These are phyloP conservation scores for Epichloe gansuensis DNA, from an alignment of 2,329 filamentous ascomycete species.

Conservation along the genomic window DNA sequence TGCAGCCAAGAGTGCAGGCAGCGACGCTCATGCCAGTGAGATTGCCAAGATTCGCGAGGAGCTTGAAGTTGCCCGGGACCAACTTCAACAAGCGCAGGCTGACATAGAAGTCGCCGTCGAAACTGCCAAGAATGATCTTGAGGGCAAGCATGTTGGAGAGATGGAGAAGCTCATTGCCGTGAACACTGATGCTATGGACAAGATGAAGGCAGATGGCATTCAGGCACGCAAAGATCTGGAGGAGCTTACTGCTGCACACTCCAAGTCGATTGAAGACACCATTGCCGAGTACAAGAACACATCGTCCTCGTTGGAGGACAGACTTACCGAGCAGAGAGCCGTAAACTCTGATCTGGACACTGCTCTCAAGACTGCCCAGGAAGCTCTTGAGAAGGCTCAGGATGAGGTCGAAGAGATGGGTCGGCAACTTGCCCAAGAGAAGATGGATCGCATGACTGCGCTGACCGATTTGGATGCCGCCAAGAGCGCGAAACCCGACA, in stretches of 20 bases:
- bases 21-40: conserved; percentile 18
- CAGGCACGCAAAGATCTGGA: conserved; percentile 31
- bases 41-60: conserved; percentile 17
- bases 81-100: conserved; percentile 33
- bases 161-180: conserved; percentile 33
- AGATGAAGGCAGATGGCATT: conserved; percentile 26
- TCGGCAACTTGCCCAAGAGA: conserved; percentile 43
- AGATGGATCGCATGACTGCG: conserved; percentile 47
- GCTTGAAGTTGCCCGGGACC: conserved; percentile 28
- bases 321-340: conserved; percentile 23
- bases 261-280: conserved; percentile 27
- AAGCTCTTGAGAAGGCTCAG: conserved; percentile 32
- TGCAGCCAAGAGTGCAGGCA: conserved; percentile 18
- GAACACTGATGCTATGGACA: conserved; percentile 30
- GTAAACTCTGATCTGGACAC: conserved; percentile 24
- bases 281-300: conserved; percentile 26
- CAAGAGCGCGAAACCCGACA: conserved; percentile 44
- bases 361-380: conserved; percentile 27
- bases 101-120: conserved; percentile 33
- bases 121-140: conserved; percentile 30
- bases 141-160: conserved; percentile 33
- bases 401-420: conserved; percentile 37
- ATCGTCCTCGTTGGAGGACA: conserved; percentile 22
- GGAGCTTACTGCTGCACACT: conserved; percentile 25
- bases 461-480: conserved; percentile 49